Evolutionary conservation across 2,329 filamentous ascomycete species (phyloP), one percentile per base, ranked within the genome.

Genomic region (Elsinoe perseae): DNA sequence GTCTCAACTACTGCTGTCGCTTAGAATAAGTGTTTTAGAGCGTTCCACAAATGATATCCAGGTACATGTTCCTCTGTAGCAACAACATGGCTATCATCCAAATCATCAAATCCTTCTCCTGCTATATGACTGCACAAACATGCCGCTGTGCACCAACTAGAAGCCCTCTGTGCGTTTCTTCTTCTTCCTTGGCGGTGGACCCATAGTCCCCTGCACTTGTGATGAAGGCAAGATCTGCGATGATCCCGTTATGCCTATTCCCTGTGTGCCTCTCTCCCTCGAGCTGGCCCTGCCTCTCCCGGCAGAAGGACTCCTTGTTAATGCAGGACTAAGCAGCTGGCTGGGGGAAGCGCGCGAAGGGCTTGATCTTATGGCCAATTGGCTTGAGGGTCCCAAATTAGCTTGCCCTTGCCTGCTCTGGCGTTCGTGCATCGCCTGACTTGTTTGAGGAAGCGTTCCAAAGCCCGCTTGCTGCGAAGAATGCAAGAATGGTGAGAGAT

Each of bases 111-210:
- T 50, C 44, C 44, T 30, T 16, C 25, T n/a, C n/a, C n/a, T n/a
- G n/a, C n/a, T n/a, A n/a, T n/a, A n/a, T n/a, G n/a, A n/a, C n/a
- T n/a, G n/a, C n/a, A n/a, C n/a, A n/a, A n/a, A n/a, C n/a, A n/a
- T n/a, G n/a, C n/a, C n/a, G n/a, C n/a, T n/a, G n/a, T n/a, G n/a
- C n/a, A n/a, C n/a, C n/a, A n/a, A n/a, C 66, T 60, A 69, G 53
- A 70, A 70, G 9, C 69, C 69, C 42, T 65, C 63, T 57, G 69
- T 72, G 60, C 70, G 69, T 62, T 72, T 74, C 67, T 73, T 75
- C 64, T 72, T 76, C 50, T 65, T 65, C 44, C 69, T 66, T 38
- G 70, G 70, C 61, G 67, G 64, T 21, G 68, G 70, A 44, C 59
- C 67, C 53, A 64, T 66, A 61, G 63, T 66, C 4, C 64, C 58